These are phyloP conservation scores for Simmondsia chinensis DNA, from an alignment of 148 eudicot species.

Conservation along the genomic window DNA sequence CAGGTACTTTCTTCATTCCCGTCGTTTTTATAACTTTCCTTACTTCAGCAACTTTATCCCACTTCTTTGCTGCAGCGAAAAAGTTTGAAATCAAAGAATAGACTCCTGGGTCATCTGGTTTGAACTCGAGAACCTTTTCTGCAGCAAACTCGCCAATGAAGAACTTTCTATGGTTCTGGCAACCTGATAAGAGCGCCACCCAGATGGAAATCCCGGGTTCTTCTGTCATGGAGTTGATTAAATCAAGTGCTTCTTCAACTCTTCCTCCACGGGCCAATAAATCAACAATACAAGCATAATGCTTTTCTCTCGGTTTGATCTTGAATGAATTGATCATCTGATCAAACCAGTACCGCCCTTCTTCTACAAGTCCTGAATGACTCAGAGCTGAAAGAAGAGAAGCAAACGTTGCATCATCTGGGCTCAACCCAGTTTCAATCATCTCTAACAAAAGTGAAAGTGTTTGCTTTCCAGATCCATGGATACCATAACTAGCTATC, in stretches of 20 bases:
- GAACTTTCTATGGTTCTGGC: constrained; percentile 31
- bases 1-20: constrained; percentile 40
- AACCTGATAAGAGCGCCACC: constrained; percentile 50
- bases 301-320: constrained; percentile 43
- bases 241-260: constrained; percentile 37
- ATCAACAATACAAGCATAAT: constrained; percentile 46
- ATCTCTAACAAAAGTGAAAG: constrained; percentile 32
- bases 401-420: constrained; percentile 57
- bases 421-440: constrained; percentile 23
- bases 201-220: constrained; percentile 37
- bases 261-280: constrained; percentile 52
- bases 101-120: constrained; percentile 34
- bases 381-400: constrained; percentile 53
- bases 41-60: constrained; percentile 38
- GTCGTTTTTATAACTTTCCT: constrained; percentile 34
- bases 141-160: constrained; percentile 36
- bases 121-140: constrained; percentile 32
- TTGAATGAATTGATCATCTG: constrained; percentile 29
- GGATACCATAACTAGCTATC: constrained; percentile 48
- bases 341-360: constrained; percentile 42
- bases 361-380: constrained; percentile 53
- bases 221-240: constrained; percentile 23
- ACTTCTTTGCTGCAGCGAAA: constrained; percentile 33
- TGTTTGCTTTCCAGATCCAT: constrained; percentile 49
- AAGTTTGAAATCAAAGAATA: constrained; percentile 37